phyloP scores from a whole-genome alignment of 176 grass and related monocot genomes.

The Bromus sterilis region DNA sequence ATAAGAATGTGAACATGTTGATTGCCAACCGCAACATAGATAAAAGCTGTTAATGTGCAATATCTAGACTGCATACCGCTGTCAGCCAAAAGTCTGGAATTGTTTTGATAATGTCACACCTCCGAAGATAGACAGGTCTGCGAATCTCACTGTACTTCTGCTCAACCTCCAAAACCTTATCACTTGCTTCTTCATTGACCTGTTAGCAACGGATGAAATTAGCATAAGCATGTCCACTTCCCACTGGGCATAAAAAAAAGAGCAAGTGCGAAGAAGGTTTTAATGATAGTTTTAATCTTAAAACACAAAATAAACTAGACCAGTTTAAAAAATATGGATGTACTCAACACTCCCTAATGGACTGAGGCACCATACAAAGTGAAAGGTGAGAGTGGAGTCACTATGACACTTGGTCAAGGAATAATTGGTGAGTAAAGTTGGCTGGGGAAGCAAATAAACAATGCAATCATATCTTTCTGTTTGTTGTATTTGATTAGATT shows the following conservation, averaged over 20 bases:
- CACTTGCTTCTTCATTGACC: conserved; percentile 93
- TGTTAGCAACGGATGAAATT: conserved; percentile 30
- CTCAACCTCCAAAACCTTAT: conserved; percentile 89
- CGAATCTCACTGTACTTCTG: conserved; percentile 93
- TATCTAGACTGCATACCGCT: conserved; percentile 41
- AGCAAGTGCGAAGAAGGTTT: not conserved
- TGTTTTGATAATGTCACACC: conserved; percentile 78
- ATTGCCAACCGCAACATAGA: not conserved
- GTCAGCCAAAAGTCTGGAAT: conserved; percentile 91
- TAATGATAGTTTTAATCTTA: not conserved
- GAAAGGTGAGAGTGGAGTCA: not conserved
- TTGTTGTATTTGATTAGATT: not conserved
- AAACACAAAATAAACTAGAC: not conserved
- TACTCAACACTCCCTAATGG: not conserved
- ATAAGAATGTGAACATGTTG: conserved; percentile 6
- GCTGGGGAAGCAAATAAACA: not conserved
- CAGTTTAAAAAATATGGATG: not conserved
- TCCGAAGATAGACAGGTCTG: conserved; percentile 70
- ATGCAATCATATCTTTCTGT: not conserved
- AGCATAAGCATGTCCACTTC: not conserved
- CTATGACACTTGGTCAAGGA: not conserved
- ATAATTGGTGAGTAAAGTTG: not conserved
- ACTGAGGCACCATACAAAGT: not conserved
- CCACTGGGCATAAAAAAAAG: not conserved
- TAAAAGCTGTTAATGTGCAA: not conserved